Evolutionary conservation across 75 land plant species (phyloP), one percentile per base, ranked within the genome.

Genomic region (Cunninghamia lanceolata): DNA sequence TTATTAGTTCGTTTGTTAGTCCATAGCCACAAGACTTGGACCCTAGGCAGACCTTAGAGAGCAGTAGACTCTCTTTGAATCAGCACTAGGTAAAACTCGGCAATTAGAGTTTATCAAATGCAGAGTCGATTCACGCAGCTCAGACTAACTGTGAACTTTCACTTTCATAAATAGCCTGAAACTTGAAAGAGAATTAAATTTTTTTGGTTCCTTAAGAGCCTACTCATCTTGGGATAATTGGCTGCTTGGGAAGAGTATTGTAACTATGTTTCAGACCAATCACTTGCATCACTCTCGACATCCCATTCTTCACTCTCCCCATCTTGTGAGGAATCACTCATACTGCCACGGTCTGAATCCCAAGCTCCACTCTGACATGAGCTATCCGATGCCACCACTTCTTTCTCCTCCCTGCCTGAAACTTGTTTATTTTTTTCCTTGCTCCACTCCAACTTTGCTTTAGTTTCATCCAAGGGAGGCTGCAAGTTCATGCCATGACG

Each of bases 401-500:
- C 66, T 34, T 34, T 83, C 19, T 53, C 63, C 84, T 83, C 66
- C 14, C 1, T 83, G 63, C 36, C 84, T 83, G n/a, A 17, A 30
- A 16, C 63, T 36, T 53, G 17, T 45, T 21, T 66, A 54, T 8
- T 80, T 2, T 32, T 36, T 47, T 34, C 50, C 16, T 36, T 34
- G 3, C 3, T 73, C 34, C 36, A 25, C 36, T 34, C 75, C 75
- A 73, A 73, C 34, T 25, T 73, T 34, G 40, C 63, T 54, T 35
- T 7, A 7, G 25, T 9, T 83, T 52, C 63, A 52, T 82, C 54
- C 34, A 47, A 83, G 0, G n/a, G 42, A 15, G 63, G 17, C 63
- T 46, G 34, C 35, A 50, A 82, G 30, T 82, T 14, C 66, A 52
- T 53, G 21, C 63, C 36, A 17, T 91, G 88, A 45, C 91, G 59